A percentile compares a stretch with the other conserved stretches of the same genome.
Evolutionary conservation across 192 early-diverging fungal species (phyloP).

Genomic region (Rhizophagus sp.): DNA sequence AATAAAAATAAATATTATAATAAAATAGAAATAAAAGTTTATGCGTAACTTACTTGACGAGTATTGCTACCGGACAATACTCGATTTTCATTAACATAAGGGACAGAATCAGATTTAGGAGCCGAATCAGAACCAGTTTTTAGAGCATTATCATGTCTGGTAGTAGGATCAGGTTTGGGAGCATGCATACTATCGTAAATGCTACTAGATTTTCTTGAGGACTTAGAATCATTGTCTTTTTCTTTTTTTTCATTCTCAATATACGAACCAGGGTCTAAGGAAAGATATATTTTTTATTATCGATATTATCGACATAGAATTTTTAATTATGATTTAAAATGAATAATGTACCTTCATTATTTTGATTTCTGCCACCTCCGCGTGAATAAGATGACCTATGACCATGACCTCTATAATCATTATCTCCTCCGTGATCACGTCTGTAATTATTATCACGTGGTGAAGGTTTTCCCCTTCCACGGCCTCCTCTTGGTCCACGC

Average conservation of each 20-base stretch:
- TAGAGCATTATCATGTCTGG: not conserved
- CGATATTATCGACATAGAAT: no score
- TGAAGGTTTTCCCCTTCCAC: no score
- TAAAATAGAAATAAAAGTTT: not conserved
- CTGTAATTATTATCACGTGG: no score
- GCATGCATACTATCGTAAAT: not conserved
- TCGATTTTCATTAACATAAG: constrained; percentile 25
- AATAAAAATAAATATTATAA: not conserved
- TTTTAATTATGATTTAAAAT: not conserved
- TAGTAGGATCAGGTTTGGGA: not conserved
- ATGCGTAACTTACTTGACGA: not conserved
- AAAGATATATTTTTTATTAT: not conserved
- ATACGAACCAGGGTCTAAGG: not conserved
- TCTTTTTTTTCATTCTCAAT: not conserved
- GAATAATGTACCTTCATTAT: not conserved
- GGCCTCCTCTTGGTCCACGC: no score
- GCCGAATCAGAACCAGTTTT: not conserved
- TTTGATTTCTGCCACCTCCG: not conserved
- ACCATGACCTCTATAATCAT: not conserved
- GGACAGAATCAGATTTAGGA: not conserved
- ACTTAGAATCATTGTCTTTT: not conserved
- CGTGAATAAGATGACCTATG: not conserved
- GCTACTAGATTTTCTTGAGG: not conserved
- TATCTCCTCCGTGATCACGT: not conserved
- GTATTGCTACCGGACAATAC: constrained; percentile 3